Evolutionary conservation across 352 stramenopile genomes (phyloP).

Genomic region (Phytophthora agathidicida): DNA sequence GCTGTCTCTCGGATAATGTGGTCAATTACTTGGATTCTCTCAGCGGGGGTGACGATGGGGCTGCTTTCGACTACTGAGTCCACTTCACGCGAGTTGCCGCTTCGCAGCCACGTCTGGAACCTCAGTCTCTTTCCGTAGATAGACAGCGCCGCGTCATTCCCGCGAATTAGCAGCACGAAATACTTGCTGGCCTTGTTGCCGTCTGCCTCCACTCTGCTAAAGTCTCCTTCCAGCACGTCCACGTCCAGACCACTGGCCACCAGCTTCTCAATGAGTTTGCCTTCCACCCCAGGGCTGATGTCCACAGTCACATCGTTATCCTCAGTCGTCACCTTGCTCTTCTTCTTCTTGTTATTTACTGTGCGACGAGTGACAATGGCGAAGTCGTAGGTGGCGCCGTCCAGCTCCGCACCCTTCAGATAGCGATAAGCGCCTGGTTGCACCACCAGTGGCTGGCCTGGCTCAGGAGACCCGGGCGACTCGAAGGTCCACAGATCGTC

Average conservation of each 20-base stretch:
- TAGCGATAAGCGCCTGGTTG: constrained; percentile 59
- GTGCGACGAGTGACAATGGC: constrained; percentile 65
- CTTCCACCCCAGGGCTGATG: constrained; percentile 33
- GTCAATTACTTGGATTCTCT: constrained; percentile 85
- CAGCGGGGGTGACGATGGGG: constrained; percentile 68
- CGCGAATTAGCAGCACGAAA: constrained; percentile 75
- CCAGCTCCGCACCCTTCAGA: constrained; percentile 56
- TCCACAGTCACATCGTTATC: constrained; percentile 25
- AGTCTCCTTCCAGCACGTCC: constrained; percentile 75
- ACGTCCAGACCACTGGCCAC: constrained; percentile 71
- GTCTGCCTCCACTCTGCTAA: constrained; percentile 44
- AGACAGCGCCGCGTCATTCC: constrained; percentile 64
- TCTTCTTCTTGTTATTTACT: constrained; percentile 27
- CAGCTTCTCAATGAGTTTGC: constrained; percentile 60
- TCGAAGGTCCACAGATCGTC: constrained; percentile 66
- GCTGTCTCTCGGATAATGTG: constrained; percentile 80
- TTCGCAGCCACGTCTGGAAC: constrained; percentile 80
- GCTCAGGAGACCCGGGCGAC: constrained; percentile 44
- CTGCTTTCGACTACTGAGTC: constrained; percentile 61
- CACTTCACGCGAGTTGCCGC: constrained; percentile 75
- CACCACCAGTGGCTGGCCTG: constrained; percentile 31
- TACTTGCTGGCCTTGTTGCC: constrained; percentile 64
- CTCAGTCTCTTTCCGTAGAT: constrained; percentile 67
- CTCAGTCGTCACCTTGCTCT: neutral
- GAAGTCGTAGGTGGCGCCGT: constrained; percentile 70